Evolutionary conservation across 2,329 filamentous ascomycete species (phyloP).

Genomic region (Ascochyta fabae): DNA sequence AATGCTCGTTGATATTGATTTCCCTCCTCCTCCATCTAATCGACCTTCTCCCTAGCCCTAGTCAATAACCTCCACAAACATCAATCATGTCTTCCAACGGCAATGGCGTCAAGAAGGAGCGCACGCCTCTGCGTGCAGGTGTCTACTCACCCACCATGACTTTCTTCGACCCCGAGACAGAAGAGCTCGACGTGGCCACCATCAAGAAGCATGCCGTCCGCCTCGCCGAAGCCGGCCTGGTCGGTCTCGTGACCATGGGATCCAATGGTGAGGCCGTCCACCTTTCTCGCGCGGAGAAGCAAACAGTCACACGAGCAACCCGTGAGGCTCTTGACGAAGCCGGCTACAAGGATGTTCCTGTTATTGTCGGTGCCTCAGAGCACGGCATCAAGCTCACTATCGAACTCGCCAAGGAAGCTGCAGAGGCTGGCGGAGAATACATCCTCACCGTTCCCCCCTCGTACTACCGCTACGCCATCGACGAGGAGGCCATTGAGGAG

Average conservation of each 20-base stretch:
- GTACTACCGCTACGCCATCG: slow-evolving; percentile 81
- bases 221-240: slow-evolving; percentile 77
- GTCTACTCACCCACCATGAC: slow-evolving; percentile 92
- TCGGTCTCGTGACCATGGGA: slow-evolving; percentile 84
- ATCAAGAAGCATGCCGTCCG: slow-evolving; percentile 83
- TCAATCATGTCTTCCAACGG: slow-evolving; percentile 40
- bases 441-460: slow-evolving; percentile 79
- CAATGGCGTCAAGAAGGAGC: slow-evolving; percentile 48
- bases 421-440: slow-evolving; percentile 77
- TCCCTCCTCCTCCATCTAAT: slow-evolving; percentile 24
- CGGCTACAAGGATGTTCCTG: slow-evolving; percentile 75
- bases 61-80: slow-evolving; percentile 13
- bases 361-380: slow-evolving; percentile 83
- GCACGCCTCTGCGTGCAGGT: slow-evolving; percentile 74
- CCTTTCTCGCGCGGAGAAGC: slow-evolving; percentile 78
- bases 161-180: slow-evolving; percentile 83
- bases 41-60: slow-evolving; percentile 9
- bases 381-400: slow-evolving; percentile 83
- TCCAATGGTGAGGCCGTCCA: slow-evolving; percentile 91
- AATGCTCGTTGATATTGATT: slow-evolving; percentile 19
- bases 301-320: slow-evolving; percentile 76
- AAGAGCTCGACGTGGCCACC: slow-evolving; percentile 80
- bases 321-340: slow-evolving; percentile 82
- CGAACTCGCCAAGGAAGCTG: slow-evolving; percentile 71
- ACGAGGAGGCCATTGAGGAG: slow-evolving; percentile 74